Evolutionary conservation across 2,329 filamentous ascomycete species (phyloP), one percentile per base, ranked within the genome.

Genomic region (Sphaerostilbella broomeana): DNA sequence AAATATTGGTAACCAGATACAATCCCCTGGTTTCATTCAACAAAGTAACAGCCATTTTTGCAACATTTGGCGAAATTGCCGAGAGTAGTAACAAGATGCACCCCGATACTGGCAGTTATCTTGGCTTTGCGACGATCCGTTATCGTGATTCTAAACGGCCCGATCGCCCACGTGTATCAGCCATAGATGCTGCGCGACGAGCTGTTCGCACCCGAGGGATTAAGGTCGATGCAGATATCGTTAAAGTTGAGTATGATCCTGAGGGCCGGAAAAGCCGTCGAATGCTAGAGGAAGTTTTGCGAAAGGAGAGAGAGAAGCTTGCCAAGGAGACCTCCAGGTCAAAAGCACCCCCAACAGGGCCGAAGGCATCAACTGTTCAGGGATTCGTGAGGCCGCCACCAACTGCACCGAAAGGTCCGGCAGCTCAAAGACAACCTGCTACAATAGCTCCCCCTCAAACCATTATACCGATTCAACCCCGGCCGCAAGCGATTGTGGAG

Each of bases 1-100:
- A 95, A 58, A 79, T 98, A 34, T 82, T 97, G 4, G 87, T 95
- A 15, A 89, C 81, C n/a, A 87, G 88, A n/a, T 95, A 95, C 59
- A 92, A 97, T 61, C 89, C 90, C 6, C 69, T 97, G 48, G 82
- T 85, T 27, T 77, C 86, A 10, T 86, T 94, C 52, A 75, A 79
- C 40, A 85, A 86, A 52, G 74, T 95, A 35, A 77, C 76, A 13
- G 77, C 82, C 31, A 75, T 86, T 38, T 94, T 94, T 58, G 77
- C 81, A 13, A 78, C 76, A 3, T 94, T 84, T 63, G 88, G 88
- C 38, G 86, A 95, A 43, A 89, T 98, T 47, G 83, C 84, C 30
- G 84, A 89, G 55, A 84, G 94, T 52, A 88, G 86, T 55, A 95
- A 95, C 57, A 90, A 94, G 59, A 90, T 94, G 54, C 88, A 98